These are phyloP conservation scores for Cinnamomum micranthum DNA, from an alignment of 164 flowering plant species.

Conservation along the genomic window DNA sequence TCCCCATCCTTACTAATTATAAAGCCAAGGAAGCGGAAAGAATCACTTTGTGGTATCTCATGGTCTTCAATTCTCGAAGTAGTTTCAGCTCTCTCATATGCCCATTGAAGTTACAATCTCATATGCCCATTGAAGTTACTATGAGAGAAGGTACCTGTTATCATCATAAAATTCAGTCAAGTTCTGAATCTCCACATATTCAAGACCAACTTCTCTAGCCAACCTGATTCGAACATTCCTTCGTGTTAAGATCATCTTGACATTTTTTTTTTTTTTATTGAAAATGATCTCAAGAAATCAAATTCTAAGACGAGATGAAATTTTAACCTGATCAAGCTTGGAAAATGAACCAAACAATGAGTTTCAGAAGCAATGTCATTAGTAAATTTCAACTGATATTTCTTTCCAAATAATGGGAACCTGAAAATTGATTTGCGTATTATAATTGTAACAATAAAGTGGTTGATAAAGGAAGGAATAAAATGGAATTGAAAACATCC, in stretches of 20 bases:
- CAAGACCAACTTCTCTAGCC: constrained; percentile 97
- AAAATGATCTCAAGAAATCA: neutral
- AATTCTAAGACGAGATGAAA: neutral
- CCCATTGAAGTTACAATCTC: too few relatives aligned
- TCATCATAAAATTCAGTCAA: constrained; percentile 94
- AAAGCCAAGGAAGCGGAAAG: too few relatives aligned
- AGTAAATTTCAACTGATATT: constrained; percentile 80
- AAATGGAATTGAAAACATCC: neutral
- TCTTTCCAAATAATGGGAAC: constrained; percentile 94
- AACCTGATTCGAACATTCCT: constrained; percentile 44
- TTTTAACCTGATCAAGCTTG: constrained; percentile 86
- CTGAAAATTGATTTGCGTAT: constrained; percentile 34
- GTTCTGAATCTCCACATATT: constrained; percentile 90
- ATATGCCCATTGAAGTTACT: too few relatives aligned
- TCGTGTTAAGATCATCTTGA: constrained; percentile 3
- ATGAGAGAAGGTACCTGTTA: constrained; percentile 52
- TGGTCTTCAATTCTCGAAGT: too few relatives aligned
- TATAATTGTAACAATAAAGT: neutral
- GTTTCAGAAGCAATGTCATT: constrained; percentile 71
- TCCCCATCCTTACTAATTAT: too few relatives aligned
- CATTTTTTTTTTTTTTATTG: too few relatives aligned
- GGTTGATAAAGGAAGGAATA: neutral
- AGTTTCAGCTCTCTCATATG: too few relatives aligned
- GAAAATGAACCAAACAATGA: constrained; percentile 94
- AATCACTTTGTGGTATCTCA: too few relatives aligned